A percentile compares a stretch with the other conserved stretches of the same genome.
phyloP scores from a whole-genome alignment of 352 stramenopile genomes.

The Globisporangium uncinulatum region DNA sequence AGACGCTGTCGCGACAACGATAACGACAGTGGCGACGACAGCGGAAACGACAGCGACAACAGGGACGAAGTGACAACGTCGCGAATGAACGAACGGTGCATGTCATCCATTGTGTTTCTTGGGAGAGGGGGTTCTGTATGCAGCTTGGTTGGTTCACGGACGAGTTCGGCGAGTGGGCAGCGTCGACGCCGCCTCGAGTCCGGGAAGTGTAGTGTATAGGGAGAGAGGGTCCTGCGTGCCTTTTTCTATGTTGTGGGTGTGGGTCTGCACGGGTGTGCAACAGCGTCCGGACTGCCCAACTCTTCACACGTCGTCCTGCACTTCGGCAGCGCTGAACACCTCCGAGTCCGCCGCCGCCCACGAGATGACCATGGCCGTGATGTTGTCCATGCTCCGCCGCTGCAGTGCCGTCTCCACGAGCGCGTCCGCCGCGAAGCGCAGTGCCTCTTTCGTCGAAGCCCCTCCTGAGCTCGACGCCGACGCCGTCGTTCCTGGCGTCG shows the following conservation, averaged over 20 bases:
- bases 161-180: neutral
- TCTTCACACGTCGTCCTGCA: slow-evolving; percentile 12
- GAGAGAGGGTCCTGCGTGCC: neutral
- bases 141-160: neutral
- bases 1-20: too few species aligned
- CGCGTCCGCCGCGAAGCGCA: slow-evolving; percentile 52
- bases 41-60: neutral
- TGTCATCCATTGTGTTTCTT: neutral
- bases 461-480: slow-evolving; percentile 7
- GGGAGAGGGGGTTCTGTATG: neutral
- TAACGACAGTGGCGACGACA: too few species aligned
- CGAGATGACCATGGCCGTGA: slow-evolving; percentile 73
- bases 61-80: neutral
- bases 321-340: slow-evolving; percentile 13
- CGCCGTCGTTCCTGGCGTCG: neutral
- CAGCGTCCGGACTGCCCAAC: neutral
- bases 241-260: slow-evolving; percentile 4
- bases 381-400: slow-evolving; percentile 80
- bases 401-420: slow-evolving; percentile 61
- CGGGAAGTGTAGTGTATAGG: neutral
- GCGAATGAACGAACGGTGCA: neutral
- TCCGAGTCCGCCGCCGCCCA: slow-evolving; percentile 23
- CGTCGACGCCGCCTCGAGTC: neutral
- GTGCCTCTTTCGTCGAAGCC: slow-evolving; percentile 31
- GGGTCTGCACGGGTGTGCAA: neutral